Percentiles rank a stretch among this genome's conserved stretches.
phyloP scores from a whole-genome alignment of 2,329 filamentous ascomycete genomes.

The Helicocarpus griseus region DNA sequence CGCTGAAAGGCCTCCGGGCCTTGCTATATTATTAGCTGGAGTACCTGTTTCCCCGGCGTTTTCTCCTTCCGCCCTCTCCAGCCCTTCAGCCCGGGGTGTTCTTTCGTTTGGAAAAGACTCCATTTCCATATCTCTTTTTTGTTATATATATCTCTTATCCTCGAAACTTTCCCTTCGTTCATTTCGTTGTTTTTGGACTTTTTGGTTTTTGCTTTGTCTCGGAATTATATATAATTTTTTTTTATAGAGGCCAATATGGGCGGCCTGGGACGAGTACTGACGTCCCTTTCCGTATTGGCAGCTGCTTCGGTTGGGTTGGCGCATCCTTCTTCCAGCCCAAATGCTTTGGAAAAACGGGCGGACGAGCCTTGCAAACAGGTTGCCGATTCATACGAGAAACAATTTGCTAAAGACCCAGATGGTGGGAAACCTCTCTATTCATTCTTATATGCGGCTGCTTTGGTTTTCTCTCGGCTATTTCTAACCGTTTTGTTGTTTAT shows the following conservation, averaged over 20 bases:
- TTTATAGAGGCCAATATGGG: background rate
- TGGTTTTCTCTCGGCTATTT: background rate
- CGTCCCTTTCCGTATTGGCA: background rate
- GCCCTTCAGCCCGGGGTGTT: background rate
- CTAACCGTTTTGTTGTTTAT: slow-evolving; percentile 5
- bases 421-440: background rate
- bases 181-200: background rate
- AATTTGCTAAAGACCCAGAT: background rate
- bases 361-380: slow-evolving; percentile 2
- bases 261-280: background rate
- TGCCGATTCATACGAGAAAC: background rate
- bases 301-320: background rate
- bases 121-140: too few species aligned
- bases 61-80: background rate
- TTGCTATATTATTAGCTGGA: background rate
- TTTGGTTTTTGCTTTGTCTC: background rate
- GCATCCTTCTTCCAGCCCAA: background rate
- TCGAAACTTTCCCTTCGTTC: background rate
- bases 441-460: background rate
- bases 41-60: background rate
- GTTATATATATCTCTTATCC: too few species aligned
- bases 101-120: background rate
- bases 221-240: background rate
- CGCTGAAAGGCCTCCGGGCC: too few species aligned
- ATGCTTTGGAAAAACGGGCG: background rate